Evolutionary conservation across 2,329 filamentous ascomycete species (phyloP).

Genomic region (Echinosphaeria canescens): DNA sequence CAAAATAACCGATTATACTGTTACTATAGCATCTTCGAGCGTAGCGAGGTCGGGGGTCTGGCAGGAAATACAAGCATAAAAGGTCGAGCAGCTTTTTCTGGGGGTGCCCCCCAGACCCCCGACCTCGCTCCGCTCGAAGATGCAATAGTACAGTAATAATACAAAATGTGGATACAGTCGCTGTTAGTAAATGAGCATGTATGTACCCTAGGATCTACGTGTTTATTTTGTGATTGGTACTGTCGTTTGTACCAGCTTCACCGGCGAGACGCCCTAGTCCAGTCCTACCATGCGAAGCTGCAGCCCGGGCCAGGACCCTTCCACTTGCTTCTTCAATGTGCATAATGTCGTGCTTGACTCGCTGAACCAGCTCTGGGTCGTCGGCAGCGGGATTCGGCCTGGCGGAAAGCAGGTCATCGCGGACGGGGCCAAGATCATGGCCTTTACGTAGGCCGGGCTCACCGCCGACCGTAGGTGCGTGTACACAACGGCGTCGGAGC

Average conservation of each 20-base stretch:
- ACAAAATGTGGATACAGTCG: slow-evolving; percentile 12
- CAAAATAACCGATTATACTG: too few relatives aligned
- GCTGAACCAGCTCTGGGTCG: slow-evolving; percentile 14
- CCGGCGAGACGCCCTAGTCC: slow-evolving; percentile 15
- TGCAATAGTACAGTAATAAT: slow-evolving; percentile 2
- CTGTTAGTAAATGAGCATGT: too few relatives aligned
- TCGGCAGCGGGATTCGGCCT: slow-evolving; percentile 16
- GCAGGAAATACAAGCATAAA: too few relatives aligned
- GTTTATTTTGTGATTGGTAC: too few relatives aligned
- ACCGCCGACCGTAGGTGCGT: slow-evolving; percentile 16
- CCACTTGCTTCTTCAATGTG: slow-evolving; percentile 20
- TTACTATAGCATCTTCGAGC: too few relatives aligned
- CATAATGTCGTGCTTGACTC: slow-evolving; percentile 19
- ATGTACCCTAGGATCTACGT: too few relatives aligned
- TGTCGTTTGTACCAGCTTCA: slow-evolving; percentile 15
- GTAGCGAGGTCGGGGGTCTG: too few relatives aligned
- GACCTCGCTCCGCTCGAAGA: too few relatives aligned
- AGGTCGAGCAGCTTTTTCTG: too few relatives aligned
- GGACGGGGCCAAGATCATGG: slow-evolving; percentile 17
- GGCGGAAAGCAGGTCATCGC: slow-evolving; percentile 8
- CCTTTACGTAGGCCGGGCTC: slow-evolving; percentile 14
- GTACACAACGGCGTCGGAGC: slow-evolving; percentile 17
- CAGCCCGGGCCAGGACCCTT: slow-evolving; percentile 12
- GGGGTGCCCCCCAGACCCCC: too few relatives aligned
- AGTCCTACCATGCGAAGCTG: slow-evolving; percentile 16